Conservation (phyloP, 2,329 filamentous ascomycete genomes). For the Pseudocercospora musae region DNA sequence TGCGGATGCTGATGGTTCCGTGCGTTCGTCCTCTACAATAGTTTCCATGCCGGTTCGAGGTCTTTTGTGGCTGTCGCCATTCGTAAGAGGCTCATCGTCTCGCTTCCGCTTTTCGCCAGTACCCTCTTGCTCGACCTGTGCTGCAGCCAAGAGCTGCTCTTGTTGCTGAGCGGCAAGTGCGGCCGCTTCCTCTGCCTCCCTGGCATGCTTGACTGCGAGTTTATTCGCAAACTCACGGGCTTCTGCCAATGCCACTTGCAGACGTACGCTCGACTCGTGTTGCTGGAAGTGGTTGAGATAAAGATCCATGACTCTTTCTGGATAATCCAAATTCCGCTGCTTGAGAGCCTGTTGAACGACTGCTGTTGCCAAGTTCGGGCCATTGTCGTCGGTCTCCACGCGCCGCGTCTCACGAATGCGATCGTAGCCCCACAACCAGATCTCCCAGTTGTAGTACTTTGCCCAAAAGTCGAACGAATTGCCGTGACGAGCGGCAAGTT, state of each 20-base stretch:
- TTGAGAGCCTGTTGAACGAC: constrained; percentile 70
- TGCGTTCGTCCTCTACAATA: constrained; percentile 30
- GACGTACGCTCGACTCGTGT: constrained; percentile 73
- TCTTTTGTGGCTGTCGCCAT: constrained; percentile 61
- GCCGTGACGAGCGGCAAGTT: constrained; percentile 63
- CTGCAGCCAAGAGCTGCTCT: constrained; percentile 34
- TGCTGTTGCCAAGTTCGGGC: constrained; percentile 70
- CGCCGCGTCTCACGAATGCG: constrained; percentile 51
- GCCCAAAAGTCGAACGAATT: constrained; percentile 93
- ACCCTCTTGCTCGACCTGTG: constrained; percentile 21
- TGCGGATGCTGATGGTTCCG: constrained; percentile 37
- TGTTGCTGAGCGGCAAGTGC: constrained; percentile 45
- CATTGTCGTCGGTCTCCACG: constrained; percentile 52
- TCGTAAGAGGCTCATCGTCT: constrained; percentile 53
- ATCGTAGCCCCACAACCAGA: constrained; percentile 65
- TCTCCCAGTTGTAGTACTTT: constrained; percentile 87
- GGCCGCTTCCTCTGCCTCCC: constrained; percentile 64
- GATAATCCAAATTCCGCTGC: constrained; percentile 66
- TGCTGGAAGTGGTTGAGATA: constrained; percentile 82
- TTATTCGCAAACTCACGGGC: constrained; percentile 66
- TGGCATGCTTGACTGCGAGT: constrained; percentile 61
- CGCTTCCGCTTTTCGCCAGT: constrained; percentile 68
- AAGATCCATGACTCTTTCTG: constrained; percentile 70
- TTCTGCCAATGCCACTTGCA: constrained; percentile 71
- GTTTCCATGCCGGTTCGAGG: constrained; percentile 47